A percentile compares a stretch with the other conserved stretches of the same genome.
phyloP scores from a whole-genome alignment of 768 basidiomycete species.

The Mrakia hoshinonis region DNA sequence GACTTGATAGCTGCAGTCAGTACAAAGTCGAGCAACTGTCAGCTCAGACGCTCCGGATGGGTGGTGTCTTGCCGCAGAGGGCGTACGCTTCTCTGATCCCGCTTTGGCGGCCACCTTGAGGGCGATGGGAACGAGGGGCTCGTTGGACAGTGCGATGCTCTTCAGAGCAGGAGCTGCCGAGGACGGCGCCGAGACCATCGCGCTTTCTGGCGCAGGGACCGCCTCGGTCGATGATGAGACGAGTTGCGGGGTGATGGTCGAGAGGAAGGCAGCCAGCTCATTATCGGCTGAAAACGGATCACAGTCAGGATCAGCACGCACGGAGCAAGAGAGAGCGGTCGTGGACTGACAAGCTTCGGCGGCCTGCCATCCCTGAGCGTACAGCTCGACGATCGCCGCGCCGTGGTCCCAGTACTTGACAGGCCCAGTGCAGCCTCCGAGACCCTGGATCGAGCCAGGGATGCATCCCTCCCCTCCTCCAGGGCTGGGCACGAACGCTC shows the following conservation, averaged over 20 bases:
- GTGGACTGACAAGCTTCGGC: conserved; percentile 10
- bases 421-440: conserved; percentile 3
- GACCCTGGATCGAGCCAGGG: neutral
- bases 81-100: conserved; percentile 14
- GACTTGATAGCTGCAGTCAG: neutral
- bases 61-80: neutral
- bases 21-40: neutral
- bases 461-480: conserved; percentile 9
- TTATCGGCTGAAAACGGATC: neutral
- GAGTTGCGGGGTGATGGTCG: neutral
- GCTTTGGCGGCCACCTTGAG: conserved; percentile 16
- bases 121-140: conserved; percentile 16
- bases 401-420: conserved; percentile 25
- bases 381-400: neutral
- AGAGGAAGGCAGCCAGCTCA: conserved; percentile 15
- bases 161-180: neutral
- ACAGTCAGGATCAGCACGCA: neutral
- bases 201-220: neutral
- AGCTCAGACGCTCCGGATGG: no score
- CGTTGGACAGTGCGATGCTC: neutral
- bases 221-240: neutral
- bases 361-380: conserved; percentile 10
- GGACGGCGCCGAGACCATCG: no score
- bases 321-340: neutral
- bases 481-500: neutral